Percentiles rank a stretch among this genome's conserved stretches.
Conservation (phyloP, 306 rosid species). For the Cucurbita argyrosperma region DNA sequence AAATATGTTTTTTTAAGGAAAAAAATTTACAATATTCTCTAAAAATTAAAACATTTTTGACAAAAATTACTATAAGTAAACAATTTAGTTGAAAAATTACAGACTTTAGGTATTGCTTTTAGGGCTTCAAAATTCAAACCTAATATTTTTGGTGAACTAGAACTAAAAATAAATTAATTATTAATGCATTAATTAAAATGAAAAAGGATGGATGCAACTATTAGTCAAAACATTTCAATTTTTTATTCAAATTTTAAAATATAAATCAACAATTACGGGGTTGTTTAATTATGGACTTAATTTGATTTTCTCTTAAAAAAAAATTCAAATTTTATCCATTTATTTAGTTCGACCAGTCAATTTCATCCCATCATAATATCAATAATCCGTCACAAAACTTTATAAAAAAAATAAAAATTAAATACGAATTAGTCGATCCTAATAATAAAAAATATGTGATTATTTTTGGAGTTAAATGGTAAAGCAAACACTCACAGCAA, state of each 20-base stretch:
- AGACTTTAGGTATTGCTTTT: not conserved
- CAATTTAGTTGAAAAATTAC: not conserved
- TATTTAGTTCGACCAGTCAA: not conserved
- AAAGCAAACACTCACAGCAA: not conserved
- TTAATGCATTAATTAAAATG: not conserved
- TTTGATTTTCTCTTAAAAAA: not conserved
- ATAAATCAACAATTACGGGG: not conserved
- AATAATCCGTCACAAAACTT: no score
- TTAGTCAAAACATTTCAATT: not conserved
- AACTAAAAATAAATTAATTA: not conserved
- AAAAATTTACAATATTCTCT: no score
- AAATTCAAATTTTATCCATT: not conserved
- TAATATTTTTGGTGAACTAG: not conserved
- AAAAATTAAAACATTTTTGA: no score
- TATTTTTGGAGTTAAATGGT: not conserved
- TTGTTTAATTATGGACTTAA: not conserved
- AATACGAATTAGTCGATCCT: no score
- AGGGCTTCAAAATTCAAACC: not conserved
- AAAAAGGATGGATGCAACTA: not conserved
- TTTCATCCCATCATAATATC: not conserved
- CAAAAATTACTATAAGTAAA: not conserved
- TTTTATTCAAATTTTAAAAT: not conserved
- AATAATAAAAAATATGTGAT: no score
- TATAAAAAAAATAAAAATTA: no score
- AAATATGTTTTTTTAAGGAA: not conserved